These are phyloP conservation scores for Globisporangium heterothallicum DNA, from an alignment of 352 stramenopile species.

Conservation along the genomic window DNA sequence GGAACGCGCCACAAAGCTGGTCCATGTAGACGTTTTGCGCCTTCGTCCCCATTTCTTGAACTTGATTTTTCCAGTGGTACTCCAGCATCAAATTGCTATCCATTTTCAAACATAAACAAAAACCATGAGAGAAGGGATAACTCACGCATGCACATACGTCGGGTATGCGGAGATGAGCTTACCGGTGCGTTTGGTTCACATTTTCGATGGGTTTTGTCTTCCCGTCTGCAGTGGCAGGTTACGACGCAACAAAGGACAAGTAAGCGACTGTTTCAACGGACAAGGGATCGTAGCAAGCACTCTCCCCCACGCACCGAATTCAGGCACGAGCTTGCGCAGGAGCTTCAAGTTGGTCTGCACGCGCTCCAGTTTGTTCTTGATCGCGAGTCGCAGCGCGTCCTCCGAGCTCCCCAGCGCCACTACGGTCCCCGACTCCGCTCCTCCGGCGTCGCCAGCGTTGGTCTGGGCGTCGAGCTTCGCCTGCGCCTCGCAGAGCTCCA, in stretches of 20 bases:
- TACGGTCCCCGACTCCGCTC: conserved; percentile 6
- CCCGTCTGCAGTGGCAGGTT: conserved; percentile 36
- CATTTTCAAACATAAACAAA: not conserved
- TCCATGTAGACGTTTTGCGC: conserved; percentile 78
- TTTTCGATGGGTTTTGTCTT: conserved; percentile 86
- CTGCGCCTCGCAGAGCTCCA: conserved; percentile 74
- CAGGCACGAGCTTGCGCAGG: conserved; percentile 72
- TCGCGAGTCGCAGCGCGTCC: conserved; percentile 64
- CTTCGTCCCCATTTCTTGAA: conserved; percentile 83
- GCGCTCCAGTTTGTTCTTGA: conserved; percentile 83
- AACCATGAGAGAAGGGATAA: not conserved
- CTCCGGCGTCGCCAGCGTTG: conserved; percentile 2
- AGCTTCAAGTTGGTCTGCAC: conserved; percentile 86
- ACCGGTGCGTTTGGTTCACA: conserved; percentile 80
- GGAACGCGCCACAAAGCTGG: conserved; percentile 63
- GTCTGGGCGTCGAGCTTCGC: conserved; percentile 45
- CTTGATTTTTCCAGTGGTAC: conserved; percentile 88
- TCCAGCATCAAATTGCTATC: conserved; percentile 80
- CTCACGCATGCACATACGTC: not conserved
- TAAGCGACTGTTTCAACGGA: too few species aligned
- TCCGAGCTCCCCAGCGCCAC: conserved; percentile 24
- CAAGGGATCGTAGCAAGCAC: not conserved
- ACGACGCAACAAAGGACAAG: not conserved
- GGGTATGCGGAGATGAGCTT: not conserved
- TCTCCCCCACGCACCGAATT: conserved; percentile 55